These are phyloP conservation scores for Dissophora ornata DNA, from an alignment of 192 early-diverging fungal genomes.

Conservation along the genomic window DNA sequence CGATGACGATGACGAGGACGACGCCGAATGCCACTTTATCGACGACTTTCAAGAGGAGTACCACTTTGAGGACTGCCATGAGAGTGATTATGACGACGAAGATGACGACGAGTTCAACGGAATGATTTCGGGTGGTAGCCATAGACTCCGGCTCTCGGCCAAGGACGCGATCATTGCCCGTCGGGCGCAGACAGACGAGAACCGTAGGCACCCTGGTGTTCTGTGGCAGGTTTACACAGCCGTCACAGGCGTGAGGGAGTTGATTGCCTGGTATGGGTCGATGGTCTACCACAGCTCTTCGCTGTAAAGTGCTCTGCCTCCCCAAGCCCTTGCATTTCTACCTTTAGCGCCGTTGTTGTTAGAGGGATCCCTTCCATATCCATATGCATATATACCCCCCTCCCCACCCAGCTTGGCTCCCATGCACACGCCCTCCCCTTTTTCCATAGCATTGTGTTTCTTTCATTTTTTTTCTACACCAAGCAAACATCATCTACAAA, in stretches of 20 bases:
- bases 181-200: neutral
- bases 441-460: slow-evolving; percentile 1
- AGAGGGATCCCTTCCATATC: too few species aligned
- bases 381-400: slow-evolving; percentile 11
- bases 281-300: slow-evolving; percentile 56
- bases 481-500: neutral
- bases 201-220: neutral
- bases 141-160: slow-evolving; percentile 14
- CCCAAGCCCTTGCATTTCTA: neutral
- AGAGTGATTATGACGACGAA: slow-evolving; percentile 10
- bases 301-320: slow-evolving; percentile 12
- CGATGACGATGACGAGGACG: slow-evolving; percentile 18
- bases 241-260: slow-evolving; percentile 43
- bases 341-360: too few species aligned
- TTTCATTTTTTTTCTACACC: neutral
- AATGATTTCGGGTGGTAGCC: neutral
- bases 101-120: slow-evolving; percentile 33
- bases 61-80: slow-evolving; percentile 24
- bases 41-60: slow-evolving; percentile 26
- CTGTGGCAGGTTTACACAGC: slow-evolving; percentile 53
- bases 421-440: neutral
- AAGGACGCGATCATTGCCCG: slow-evolving; percentile 25
- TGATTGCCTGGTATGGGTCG: slow-evolving; percentile 51
- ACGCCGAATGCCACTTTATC: slow-evolving; percentile 9
- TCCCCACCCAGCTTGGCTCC: neutral